Evolutionary conservation across 768 basidiomycete genomes (phyloP), one percentile per base, ranked within the genome.

Genomic region (Krasilnikovozyma curviuscula): DNA sequence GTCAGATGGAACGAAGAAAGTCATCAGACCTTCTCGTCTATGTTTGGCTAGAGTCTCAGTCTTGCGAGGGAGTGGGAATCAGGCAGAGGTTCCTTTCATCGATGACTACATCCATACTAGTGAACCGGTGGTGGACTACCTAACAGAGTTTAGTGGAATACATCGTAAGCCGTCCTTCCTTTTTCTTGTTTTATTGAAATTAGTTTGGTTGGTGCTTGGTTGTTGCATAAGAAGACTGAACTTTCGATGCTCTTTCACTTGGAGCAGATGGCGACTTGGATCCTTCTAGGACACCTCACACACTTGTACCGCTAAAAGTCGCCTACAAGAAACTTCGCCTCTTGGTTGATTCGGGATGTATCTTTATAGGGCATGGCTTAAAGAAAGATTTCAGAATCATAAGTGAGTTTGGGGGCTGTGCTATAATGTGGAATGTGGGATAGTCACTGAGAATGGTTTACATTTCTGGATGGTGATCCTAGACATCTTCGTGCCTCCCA

Each of bases 81-180:
- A 76, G 52, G 76, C 81, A 58, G 83, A 83, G 3, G 61, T 80
- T 12, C 91, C 93, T 2, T 93, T 97, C 65, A 93, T 98, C 56
- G 93, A 97, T 56, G 93, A 98, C 58, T 83, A 98, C 58, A 97
- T 97, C 31, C 84, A 93, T 57, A 93, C 88, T 2, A 91, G 84
- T 56, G 91, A 95, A 59, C 72, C 75, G 6, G 85, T 98, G 41
- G 85, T 93, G 24, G 88, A 98, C 65, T 97, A 95, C 61, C 65
- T 98, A 56, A 98, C 93, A 0, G 89, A 95, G 63, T 97, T 78
- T 60, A 97, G 91, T 9, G 93, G 93, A 1, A 91, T 97, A 42
- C 77, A 78, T 68, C 82, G 91, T 89, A 59, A 47, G 81, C 64
- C 56, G 9, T 34, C 37, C 23, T 34, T 19, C 16, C 25, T 13